Evolutionary conservation across 2,329 filamentous ascomycete genomes (phyloP), one percentile per base, ranked within the genome.

Genomic region (Alternaria sp.): DNA sequence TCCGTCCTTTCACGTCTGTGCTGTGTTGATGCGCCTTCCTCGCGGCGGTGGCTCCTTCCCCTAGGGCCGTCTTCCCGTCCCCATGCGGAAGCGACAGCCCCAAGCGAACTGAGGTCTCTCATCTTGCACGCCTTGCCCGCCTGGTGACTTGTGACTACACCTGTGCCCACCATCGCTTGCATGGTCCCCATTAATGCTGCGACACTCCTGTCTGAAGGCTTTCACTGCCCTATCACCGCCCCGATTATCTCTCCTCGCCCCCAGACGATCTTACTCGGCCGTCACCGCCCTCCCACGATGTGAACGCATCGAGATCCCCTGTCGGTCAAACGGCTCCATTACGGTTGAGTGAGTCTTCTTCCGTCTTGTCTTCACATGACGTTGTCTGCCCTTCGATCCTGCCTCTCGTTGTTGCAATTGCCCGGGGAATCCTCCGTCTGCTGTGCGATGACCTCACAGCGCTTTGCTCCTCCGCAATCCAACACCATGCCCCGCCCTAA

Each of bases 261-360:
- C 11, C 28, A 57, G 36, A 17, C 73, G 72, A 19, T 44, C 58
- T 26, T 71, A 69, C 62, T 73, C 75, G 44, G 66, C 71, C 40
- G 70, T 70, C 50, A 59, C 67, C 21, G 56, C 67, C 30, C 67
- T 67, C 15, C 67, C 72, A 44, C 67, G 59, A 47, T 63, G 57
- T 49, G 78, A 81, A 57, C 67, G 70, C 17, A 59, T 82, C 61
- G 65, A 59, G 25, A 72, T 83, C 13, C 75, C 78, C 11, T 82
- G 78, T 67, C 73, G 81, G 23, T 83, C 82, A 47, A 83, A 81
- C 68, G 82, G 81, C 59, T 71, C 69, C 49, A 77, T 84, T 46
- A 78, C 65, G 43, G 63, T 84, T 49, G 80, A 82, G 82, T 83
- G 73, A 68, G 75, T 71, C 46, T 53, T 30, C 43, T 45, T 17